Evolutionary conservation across 2,329 filamentous ascomycete genomes (phyloP).

Genomic region (Arthrinium puccinioides): DNA sequence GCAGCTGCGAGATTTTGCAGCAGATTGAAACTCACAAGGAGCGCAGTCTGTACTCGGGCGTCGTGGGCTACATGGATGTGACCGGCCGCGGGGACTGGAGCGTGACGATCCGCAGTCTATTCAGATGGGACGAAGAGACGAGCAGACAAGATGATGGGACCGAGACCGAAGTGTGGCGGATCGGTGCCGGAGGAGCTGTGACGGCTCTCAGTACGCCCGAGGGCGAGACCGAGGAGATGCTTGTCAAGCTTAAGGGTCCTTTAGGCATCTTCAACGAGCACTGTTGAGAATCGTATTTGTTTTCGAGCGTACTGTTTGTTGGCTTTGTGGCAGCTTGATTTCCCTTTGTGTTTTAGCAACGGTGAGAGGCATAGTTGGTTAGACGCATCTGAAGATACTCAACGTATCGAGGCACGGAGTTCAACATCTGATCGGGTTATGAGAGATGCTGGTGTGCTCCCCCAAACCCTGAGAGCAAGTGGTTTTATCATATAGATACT

Average conservation of each 20-base stretch:
- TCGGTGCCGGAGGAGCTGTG: conserved; percentile 86
- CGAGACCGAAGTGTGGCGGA: conserved; percentile 60
- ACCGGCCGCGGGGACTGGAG: conserved; percentile 83
- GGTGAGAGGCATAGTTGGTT: too few relatives aligned
- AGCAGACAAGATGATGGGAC: conserved; percentile 13
- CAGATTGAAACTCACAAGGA: conserved; percentile 58
- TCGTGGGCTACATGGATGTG: conserved; percentile 84
- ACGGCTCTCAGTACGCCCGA: conserved; percentile 74
- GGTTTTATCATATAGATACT: too few relatives aligned
- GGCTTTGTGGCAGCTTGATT: too few relatives aligned
- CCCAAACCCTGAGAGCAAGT: too few relatives aligned
- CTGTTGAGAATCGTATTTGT: background rate
- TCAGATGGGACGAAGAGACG: conserved; percentile 59
- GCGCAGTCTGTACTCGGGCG: conserved; percentile 77
- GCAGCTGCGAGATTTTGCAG: conserved; percentile 76
- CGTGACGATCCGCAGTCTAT: conserved; percentile 80
- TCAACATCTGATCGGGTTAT: background rate
- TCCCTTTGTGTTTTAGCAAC: too few relatives aligned
- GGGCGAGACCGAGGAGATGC: conserved; percentile 88
- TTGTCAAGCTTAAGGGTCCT: conserved; percentile 60
- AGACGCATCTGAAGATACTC: conserved; percentile 7
- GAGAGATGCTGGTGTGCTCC: too few relatives aligned
- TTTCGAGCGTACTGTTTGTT: background rate
- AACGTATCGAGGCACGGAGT: conserved; percentile 6
- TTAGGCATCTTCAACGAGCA: conserved; percentile 36